A percentile compares a stretch with the other conserved stretches of the same genome.
phyloP scores from a whole-genome alignment of 495 filamentous ascomycete species.

The Aspergillus conjunctus region DNA sequence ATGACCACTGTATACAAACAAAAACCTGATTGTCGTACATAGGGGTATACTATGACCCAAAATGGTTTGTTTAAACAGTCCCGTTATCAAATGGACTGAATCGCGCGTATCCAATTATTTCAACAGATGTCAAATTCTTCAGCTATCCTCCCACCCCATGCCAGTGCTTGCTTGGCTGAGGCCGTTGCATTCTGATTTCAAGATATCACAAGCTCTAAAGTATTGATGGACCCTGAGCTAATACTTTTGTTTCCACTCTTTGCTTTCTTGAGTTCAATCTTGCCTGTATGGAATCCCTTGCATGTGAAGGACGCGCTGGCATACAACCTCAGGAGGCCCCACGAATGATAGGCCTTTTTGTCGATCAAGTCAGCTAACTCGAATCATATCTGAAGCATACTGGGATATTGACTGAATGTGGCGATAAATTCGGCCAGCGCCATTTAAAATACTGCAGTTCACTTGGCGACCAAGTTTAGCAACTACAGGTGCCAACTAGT shows the following conservation, averaged over 20 bases:
- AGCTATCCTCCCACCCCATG: not conserved
- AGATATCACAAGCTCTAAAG: not conserved
- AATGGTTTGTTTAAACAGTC: too few species aligned
- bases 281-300: not conserved
- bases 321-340: not conserved
- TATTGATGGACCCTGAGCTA: not conserved
- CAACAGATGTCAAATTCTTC: not conserved
- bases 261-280: not conserved
- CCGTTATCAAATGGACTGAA: not conserved
- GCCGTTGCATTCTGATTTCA: not conserved
- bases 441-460: not conserved
- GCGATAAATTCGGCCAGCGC: not conserved
- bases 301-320: not conserved
- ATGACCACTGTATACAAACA: not conserved
- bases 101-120: not conserved
- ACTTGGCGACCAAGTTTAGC: not conserved
- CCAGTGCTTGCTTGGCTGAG: not conserved
- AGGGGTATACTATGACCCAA: not conserved
- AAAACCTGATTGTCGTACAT: not conserved
- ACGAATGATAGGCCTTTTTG: not conserved
- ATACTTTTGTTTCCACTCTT: not conserved
- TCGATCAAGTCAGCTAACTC: not conserved
- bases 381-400: not conserved
- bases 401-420: not conserved
- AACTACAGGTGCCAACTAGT: not conserved